Base-by-base conservation (phyloP, 2,329 filamentous ascomycete species). In the Xylogone sp. region DNA sequence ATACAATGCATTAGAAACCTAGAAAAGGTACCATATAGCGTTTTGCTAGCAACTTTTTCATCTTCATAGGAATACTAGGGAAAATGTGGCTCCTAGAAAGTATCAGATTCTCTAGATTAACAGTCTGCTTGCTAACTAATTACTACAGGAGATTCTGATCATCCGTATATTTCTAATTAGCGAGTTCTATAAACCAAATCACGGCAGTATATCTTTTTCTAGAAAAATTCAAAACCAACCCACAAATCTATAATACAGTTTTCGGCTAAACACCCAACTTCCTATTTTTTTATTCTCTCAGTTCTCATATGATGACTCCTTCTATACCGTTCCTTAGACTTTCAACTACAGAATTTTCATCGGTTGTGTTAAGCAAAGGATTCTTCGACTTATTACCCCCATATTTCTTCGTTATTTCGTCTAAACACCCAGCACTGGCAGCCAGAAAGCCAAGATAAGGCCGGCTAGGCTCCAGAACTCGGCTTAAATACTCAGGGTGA, bases 391-490 rank as follows among this genome's bases (percentile, higher is more conserved):
- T 7, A 31, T 31, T 31, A 31, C 27, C 27, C 27, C 27, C 27
- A 31, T 31, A 31, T 42, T 42, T 22, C 46, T 52, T 52, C 16
- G 62, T 65, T 43, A 65, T 48, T 42, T 59, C 53, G 24, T 67
- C 61, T 20, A 68, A 49, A 39, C 63, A 66, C 19, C 63, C 64
- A 7, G 61, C 52, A 16, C 83, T 83, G 2, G 90, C 88, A 27
- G 91, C 90, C 45, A 96, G 81, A 67, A 96, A 92, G 45, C 91
- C 91, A 20, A 96, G 77, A 71, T 90, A 94, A 1, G 88, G 84
- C 65, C 83, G 83, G 64, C 82, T 86, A 0, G 89, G 89, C 46
- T 82, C 75, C 55, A 95, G 72, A 2, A 94, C 90, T 48, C 87
- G 79, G 59, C 81, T 86, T 47, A 89, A 75, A 66, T 93, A 96